A percentile compares a stretch with the other conserved stretches of the same genome.
phyloP scores from a whole-genome alignment of 306 rosid species.

The Gynostemma pentaphyllum region DNA sequence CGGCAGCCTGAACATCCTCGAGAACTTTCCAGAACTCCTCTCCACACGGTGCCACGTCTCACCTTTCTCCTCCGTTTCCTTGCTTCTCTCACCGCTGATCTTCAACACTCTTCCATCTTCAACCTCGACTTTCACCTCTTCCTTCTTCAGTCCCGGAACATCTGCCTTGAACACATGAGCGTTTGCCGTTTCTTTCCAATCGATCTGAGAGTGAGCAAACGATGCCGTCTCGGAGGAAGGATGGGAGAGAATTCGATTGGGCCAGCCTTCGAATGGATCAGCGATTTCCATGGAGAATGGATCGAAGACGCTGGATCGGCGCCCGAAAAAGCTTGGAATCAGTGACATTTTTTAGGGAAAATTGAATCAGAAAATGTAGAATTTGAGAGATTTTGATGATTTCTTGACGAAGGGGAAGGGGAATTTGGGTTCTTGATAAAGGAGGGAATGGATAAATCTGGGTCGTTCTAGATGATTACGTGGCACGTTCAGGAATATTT shows the following conservation, averaged over 20 bases:
- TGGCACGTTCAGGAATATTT: neutral
- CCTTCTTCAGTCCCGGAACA: constrained; percentile 7
- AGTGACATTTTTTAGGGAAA: constrained; percentile 4
- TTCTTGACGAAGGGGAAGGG: neutral
- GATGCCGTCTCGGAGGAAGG: constrained; percentile 10
- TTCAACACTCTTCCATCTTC: no score
- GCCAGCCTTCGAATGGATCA: constrained; percentile 16
- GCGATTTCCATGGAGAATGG: constrained; percentile 6
- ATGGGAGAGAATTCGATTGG: neutral
- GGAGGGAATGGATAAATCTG: neutral
- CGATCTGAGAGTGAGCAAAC: constrained; percentile 5
- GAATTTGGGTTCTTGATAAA: no score
- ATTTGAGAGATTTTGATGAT: neutral
- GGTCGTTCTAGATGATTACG: neutral
- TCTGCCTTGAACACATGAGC: constrained; percentile 25
- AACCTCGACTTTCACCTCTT: constrained; percentile 19
- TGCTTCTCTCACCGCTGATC: no score
- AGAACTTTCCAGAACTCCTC: no score
- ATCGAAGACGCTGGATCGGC: constrained; percentile 11
- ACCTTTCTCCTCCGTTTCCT: no score
- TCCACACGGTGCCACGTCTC: no score
- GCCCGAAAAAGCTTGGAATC: constrained; percentile 7
- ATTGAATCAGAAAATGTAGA: neutral
- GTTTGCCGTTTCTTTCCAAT: constrained; percentile 20
- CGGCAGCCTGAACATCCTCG: no score